Evolutionary conservation across 83 land plant species (phyloP), one percentile per base, ranked within the genome.

Genomic region (Picea engelmannii): DNA sequence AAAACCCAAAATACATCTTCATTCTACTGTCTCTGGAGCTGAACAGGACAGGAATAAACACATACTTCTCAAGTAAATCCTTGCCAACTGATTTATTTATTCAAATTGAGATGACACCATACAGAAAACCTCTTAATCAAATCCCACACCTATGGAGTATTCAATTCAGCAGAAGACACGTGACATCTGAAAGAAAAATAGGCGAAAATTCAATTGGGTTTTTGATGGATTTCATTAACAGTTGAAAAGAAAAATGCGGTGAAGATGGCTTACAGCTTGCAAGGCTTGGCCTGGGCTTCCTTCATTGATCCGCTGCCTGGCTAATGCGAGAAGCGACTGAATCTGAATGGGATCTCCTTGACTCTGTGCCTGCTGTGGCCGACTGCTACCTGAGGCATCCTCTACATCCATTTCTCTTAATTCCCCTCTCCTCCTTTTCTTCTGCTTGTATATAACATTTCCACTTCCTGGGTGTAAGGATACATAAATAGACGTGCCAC

Each of bases 231-330:
- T 52, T 52, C 55, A 52, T 68, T 20, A 35, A 68, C 7, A 68
- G 12, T 52, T 68, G 40, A 6, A 35, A 68, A 68, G 5, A 68
- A 68, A 16, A 17, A 0, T 31, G 73, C 13, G 3, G 44, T 67
- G 70, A 67, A 67, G 27, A 12, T 67, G 40, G 20, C 38, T 67
- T 25, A 5, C 75, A 70, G 75, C 75, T 70, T 70, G 75, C 40
- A 70, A 70, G 27, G 75, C 75, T 70, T 38, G 47, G 18, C 47
- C 38, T 70, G 75, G 75, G 18, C 21, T 70, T 70, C 52, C 75
- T 70, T 70, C 75, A 20, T 18, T 70, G 75, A 70, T 70, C 75
- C 40, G 38, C 49, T 70, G 49, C 47, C 47, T 70, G 44, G 75
- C 75, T 70, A 70, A 70, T 70, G 49, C 49, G 20, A 70, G 75